Evolutionary conservation across 108 stramenopile species (phyloP).

Genomic region (Fragilariopsis cylindrus): DNA sequence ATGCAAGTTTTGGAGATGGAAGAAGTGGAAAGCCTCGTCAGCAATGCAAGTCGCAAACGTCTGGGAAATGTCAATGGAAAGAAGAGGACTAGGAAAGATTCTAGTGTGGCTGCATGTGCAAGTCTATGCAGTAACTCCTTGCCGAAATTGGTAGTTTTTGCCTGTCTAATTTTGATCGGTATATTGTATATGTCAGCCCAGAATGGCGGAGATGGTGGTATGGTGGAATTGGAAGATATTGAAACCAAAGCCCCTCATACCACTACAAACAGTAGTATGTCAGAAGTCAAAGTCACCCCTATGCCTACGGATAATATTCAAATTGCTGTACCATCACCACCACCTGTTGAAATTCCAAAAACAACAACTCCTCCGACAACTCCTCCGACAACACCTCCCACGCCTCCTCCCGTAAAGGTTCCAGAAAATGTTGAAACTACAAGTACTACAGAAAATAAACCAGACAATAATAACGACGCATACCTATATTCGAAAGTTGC

Average conservation of each 20-base stretch:
- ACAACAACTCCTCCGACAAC: background rate
- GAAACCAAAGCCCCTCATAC: background rate
- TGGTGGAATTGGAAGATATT: background rate
- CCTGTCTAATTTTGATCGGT: background rate
- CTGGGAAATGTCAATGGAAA: background rate
- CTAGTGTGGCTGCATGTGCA: background rate
- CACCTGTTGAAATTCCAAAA: background rate
- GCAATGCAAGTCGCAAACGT: conserved; percentile 6
- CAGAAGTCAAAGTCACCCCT: background rate
- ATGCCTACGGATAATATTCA: background rate
- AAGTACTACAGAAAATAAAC: background rate
- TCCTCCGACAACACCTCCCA: background rate
- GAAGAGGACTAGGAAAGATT: background rate
- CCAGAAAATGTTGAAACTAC: background rate
- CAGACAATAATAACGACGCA: conserved; percentile 2
- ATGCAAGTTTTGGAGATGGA: conserved; percentile 48
- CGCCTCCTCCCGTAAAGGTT: background rate
- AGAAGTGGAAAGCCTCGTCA: conserved; percentile 21
- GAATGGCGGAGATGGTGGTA: background rate
- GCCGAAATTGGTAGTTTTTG: conserved; percentile 17
- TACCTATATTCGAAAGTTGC: conserved; percentile 37
- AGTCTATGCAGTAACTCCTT: conserved; percentile 5
- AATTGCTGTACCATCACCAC: background rate
- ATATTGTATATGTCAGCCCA: conserved; percentile 9
- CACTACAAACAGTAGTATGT: background rate